These are phyloP conservation scores for Eremochloa ophiuroides DNA, from an alignment of 176 grass and related monocot genomes.

Conservation along the genomic window DNA sequence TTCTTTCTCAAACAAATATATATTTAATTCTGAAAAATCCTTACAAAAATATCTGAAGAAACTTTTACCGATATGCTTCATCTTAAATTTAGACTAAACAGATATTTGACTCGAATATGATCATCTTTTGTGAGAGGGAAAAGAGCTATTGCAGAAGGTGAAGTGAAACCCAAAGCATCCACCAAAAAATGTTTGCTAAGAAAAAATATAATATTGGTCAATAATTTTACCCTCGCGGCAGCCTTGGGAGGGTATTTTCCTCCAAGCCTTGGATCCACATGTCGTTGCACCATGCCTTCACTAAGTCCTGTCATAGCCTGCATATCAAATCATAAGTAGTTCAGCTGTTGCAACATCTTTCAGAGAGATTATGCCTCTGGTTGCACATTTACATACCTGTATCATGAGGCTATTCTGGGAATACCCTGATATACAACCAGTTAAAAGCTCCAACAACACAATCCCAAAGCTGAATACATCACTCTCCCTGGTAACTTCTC, in stretches of 20 bases:
- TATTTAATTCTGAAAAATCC: no score
- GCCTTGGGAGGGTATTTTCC: conserved; percentile 37
- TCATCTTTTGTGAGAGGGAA: neutral
- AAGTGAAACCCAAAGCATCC: neutral
- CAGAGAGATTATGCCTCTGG: neutral
- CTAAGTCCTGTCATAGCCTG: conserved; percentile 38
- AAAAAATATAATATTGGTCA: neutral
- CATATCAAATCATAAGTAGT: neutral
- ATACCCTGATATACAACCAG: conserved; percentile 10
- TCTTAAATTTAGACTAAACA: neutral
- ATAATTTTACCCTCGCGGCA: conserved; percentile 32
- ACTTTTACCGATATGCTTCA: neutral
- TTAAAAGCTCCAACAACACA: conserved; percentile 48
- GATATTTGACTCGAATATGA: neutral
- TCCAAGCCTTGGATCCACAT: conserved; percentile 43
- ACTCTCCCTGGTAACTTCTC: conserved; percentile 23
- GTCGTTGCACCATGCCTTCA: conserved; percentile 36
- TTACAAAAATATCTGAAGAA: no score
- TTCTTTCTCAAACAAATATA: no score
- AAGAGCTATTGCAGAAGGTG: neutral
- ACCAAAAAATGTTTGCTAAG: neutral
- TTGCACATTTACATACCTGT: conserved; percentile 24
- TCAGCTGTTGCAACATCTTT: neutral
- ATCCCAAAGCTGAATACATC: conserved; percentile 42
- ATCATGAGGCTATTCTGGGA: conserved; percentile 33